These are phyloP conservation scores for Saccharum hybrid DNA, from an alignment of 202 grass and related monocot species.

Conservation along the genomic window DNA sequence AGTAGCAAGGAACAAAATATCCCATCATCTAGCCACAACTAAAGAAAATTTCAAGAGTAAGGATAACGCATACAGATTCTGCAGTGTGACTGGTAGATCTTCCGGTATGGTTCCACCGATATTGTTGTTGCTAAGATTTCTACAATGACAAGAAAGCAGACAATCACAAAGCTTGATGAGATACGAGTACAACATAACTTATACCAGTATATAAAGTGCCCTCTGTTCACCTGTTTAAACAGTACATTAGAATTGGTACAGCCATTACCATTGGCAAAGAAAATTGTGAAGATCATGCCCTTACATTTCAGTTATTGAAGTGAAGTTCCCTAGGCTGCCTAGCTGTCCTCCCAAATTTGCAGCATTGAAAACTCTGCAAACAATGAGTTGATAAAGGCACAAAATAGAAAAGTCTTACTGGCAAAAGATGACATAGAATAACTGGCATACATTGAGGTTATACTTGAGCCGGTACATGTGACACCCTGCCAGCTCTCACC, in stretches of 20 bases:
- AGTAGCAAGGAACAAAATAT: constrained; percentile 41
- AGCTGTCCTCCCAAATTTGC: constrained; percentile 83
- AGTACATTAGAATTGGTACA: constrained; percentile 22
- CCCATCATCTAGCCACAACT: constrained; percentile 26
- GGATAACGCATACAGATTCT: constrained; percentile 59
- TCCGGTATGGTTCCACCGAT: constrained; percentile 81
- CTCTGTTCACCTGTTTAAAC: constrained; percentile 18
- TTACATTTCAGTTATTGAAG: constrained; percentile 80
- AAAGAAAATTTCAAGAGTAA: constrained; percentile 43
- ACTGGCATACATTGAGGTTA: constrained; percentile 77
- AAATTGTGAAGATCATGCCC: constrained; percentile 29
- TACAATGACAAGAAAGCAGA: constrained; percentile 44
- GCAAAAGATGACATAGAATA: constrained; percentile 34
- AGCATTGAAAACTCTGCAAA: constrained; percentile 71
- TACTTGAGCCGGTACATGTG: constrained; percentile 78
- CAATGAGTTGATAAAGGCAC: constrained; percentile 43
- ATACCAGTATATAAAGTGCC: constrained; percentile 13
- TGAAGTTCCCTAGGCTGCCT: constrained; percentile 76
- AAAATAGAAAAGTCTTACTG: constrained; percentile 42
- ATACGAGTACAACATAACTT: constrained; percentile 28
- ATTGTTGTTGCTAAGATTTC: constrained; percentile 95
- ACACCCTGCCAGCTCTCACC: constrained; percentile 82
- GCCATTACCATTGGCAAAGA: background rate
- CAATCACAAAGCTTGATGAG: constrained; percentile 11
- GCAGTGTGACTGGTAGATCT: constrained; percentile 73